Conservation (phyloP, 352 stramenopile species). For the Globisporangium okanoganense region DNA sequence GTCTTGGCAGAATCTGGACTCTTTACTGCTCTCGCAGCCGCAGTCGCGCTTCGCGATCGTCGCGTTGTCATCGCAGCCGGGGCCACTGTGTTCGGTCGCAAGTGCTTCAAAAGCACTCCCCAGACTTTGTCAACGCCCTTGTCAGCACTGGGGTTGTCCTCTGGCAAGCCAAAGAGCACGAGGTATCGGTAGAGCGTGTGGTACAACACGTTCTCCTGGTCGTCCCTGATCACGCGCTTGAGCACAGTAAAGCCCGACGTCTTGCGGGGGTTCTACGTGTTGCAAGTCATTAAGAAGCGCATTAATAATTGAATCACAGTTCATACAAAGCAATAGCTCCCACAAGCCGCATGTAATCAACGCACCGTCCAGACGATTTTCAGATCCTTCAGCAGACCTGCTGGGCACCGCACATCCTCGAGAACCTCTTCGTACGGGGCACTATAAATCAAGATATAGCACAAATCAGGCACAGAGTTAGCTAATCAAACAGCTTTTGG, state of each 20-base stretch:
- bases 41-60: slow-evolving; percentile 16
- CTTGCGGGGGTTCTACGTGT: slow-evolving; percentile 35
- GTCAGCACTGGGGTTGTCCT: slow-evolving; percentile 37
- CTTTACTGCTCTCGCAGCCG: slow-evolving; percentile 4
- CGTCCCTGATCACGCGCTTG: slow-evolving; percentile 45
- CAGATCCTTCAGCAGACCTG: slow-evolving; percentile 75
- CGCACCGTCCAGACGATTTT: slow-evolving; percentile 87
- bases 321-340: not conserved
- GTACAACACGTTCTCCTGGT: slow-evolving; percentile 87
- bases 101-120: slow-evolving; percentile 54
- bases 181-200: slow-evolving; percentile 96
- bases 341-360: not conserved
- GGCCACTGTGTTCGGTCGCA: slow-evolving; percentile 36
- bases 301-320: not conserved
- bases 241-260: slow-evolving; percentile 68
- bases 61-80: not conserved
- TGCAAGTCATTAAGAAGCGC: not conserved
- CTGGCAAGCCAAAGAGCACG: slow-evolving; percentile 94
- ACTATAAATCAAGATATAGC: slow-evolving; percentile 27
- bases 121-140: slow-evolving; percentile 51
- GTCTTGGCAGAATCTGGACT: slow-evolving; percentile 17
- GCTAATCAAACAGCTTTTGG: not conserved
- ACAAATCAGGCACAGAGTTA: not conserved
- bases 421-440: slow-evolving; percentile 98
- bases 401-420: slow-evolving; percentile 89